Evolutionary conservation across 352 stramenopile species (phyloP).

Genomic region (Pythium vanterpoolii): DNA sequence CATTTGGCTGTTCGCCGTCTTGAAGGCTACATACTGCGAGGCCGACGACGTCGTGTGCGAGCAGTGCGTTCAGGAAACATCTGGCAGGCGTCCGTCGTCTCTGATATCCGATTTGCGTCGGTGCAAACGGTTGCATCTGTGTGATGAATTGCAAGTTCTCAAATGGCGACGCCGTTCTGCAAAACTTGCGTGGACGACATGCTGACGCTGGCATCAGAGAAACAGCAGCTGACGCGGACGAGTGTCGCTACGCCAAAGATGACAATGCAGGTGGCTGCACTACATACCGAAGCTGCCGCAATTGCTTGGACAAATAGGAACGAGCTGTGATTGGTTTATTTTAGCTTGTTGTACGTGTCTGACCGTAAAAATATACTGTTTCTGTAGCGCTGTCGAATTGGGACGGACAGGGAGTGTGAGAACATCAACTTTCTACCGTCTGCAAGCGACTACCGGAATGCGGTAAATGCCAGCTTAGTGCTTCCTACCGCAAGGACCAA

Average conservation of each 20-base stretch:
- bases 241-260: not conserved
- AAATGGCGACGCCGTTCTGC: not conserved
- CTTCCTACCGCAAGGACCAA: not conserved
- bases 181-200: not conserved
- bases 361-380: not conserved
- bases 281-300: not conserved
- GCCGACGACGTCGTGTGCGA: not conserved
- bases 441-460: not conserved
- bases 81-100: not conserved
- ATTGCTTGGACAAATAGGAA: not conserved
- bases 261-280: not conserved
- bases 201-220: not conserved
- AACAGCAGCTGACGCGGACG: not conserved
- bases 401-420: not conserved
- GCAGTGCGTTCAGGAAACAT: not conserved
- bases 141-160: slow-evolving; percentile 4
- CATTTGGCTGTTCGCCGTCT: not conserved
- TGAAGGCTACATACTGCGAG: not conserved
- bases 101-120: slow-evolving; percentile 4
- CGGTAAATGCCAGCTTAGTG: not conserved
- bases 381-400: not conserved
- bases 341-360: not conserved
- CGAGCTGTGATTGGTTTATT: too few relatives aligned
- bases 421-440: not conserved
- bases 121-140: not conserved